Base-by-base conservation (phyloP, 2,329 filamentous ascomycete species). In the Chrysosporium queenslandicum region DNA sequence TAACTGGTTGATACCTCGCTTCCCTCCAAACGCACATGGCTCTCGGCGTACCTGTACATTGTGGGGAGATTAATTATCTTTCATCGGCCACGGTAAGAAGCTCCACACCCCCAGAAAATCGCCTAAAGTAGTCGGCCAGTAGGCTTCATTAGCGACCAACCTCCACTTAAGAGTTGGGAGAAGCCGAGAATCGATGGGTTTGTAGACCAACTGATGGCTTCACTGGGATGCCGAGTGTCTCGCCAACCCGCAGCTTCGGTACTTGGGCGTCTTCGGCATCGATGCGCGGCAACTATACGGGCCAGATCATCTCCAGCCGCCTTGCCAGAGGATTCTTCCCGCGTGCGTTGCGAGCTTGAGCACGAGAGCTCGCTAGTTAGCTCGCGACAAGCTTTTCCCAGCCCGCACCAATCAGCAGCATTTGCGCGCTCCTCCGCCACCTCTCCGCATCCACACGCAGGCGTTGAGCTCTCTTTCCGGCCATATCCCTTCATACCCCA, bases 401-500 rank as follows among this genome's bases (percentile, higher is more conserved):
- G 18, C 8, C 39, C 39, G 39, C 39, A 23, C 39, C 39, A 41
- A 11, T 41, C 20, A 41, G 8, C 39, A 41, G 18, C 39, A 25
- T 41, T 41, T 41, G 39, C 39, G 39, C 39, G 39, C 39, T 41
- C 14, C 39, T 23, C 39, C 39, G 39, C 39, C 39, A 25, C 39
- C 5, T 39, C n/a, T 39, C n/a, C 36, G 18, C 20, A 23, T 25
- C 8, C 20, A 4, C 39, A 3, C 20, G 4, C 39, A 11, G 20
- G n/a, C n/a, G n/a, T n/a, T 41, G 18, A 23, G 21, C 20, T 41
- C 16, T 14, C 39, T 14, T 14, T 11, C 39, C 39, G 39, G 25
- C 25, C 39, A 5, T 41, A 23, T 25, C 39, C 39, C 20, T 25
- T 18, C 20, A 3, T 41, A 41, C 39, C 39, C 39, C 39, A 14